Conservation (phyloP, 1,139 yeast genomes). For the Pichia sp. region DNA sequence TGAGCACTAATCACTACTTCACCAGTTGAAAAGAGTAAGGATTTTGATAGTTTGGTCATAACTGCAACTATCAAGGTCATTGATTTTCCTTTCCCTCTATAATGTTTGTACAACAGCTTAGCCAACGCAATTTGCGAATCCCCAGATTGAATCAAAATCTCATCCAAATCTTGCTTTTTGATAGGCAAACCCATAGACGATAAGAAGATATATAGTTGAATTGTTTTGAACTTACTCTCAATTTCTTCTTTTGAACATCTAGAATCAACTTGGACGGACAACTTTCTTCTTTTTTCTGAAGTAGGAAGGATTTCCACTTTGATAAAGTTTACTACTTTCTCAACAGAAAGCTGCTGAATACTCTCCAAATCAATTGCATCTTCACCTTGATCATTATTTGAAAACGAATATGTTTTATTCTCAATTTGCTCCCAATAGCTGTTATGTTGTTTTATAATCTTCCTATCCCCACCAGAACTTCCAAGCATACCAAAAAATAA, state of each 20-base stretch:
- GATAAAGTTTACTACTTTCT: slow-evolving; percentile 36
- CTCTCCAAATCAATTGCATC: slow-evolving; percentile 32
- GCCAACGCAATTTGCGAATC: slow-evolving; percentile 35
- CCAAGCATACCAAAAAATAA: slow-evolving; percentile 37
- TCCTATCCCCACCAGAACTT: slow-evolving; percentile 24
- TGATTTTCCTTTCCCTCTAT: slow-evolving; percentile 34
- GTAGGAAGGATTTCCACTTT: slow-evolving; percentile 35
- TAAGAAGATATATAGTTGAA: slow-evolving; percentile 40
- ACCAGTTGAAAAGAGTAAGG: slow-evolving; percentile 6
- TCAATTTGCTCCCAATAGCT: slow-evolving; percentile 47
- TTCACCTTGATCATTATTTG: slow-evolving; percentile 33
- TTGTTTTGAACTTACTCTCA: slow-evolving; percentile 31
- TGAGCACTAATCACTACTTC: slow-evolving; percentile 5
- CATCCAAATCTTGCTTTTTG: slow-evolving; percentile 34
- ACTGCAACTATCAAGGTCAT: slow-evolving; percentile 23
- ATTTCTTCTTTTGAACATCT: slow-evolving; percentile 34
- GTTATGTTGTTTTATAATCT: slow-evolving; percentile 39
- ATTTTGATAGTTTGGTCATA: slow-evolving; percentile 21
- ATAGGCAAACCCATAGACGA: slow-evolving; percentile 42
- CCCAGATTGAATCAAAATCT: slow-evolving; percentile 35
- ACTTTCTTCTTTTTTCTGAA: slow-evolving; percentile 36
- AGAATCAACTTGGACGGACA: slow-evolving; percentile 39
- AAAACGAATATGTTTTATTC: slow-evolving; percentile 39
- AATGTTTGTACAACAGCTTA: slow-evolving; percentile 38
- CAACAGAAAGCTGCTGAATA: slow-evolving; percentile 30